Conservation (phyloP, 441 rosid species). For the Aleurites moluccanus region DNA sequence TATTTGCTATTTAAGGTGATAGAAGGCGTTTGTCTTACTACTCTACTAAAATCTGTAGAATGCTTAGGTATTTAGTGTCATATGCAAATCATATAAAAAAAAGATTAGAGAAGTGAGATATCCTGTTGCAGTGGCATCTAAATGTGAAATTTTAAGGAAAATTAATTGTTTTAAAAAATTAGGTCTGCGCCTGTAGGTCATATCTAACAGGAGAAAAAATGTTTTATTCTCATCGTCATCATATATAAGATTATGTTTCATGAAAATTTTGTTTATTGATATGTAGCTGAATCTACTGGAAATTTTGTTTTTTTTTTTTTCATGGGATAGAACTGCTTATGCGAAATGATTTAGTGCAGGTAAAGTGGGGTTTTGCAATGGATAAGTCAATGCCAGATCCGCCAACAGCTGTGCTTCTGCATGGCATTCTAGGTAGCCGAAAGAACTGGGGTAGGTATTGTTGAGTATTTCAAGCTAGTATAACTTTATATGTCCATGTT, state of each 20-base stretch:
- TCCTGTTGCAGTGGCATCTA: background rate
- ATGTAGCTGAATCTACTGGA: background rate
- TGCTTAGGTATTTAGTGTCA: background rate
- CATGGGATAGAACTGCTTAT: background rate
- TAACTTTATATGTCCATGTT: background rate
- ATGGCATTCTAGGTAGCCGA: slow-evolving; percentile 87
- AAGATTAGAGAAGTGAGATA: background rate
- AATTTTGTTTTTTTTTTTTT: background rate
- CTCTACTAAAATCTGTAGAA: background rate
- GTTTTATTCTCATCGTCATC: background rate
- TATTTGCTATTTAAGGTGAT: background rate
- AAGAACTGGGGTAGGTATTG: slow-evolving; percentile 83
- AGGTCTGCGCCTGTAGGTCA: background rate
- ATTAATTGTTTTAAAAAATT: background rate
- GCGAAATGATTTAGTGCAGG: slow-evolving; percentile 41
- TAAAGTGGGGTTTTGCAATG: slow-evolving; percentile 70
- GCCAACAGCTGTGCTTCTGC: slow-evolving; percentile 92
- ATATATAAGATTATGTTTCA: background rate
- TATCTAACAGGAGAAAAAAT: background rate
- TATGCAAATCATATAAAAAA: background rate
- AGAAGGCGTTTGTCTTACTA: background rate
- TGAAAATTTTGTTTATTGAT: background rate
- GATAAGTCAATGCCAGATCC: slow-evolving; percentile 78
- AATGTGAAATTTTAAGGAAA: background rate
- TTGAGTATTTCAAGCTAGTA: slow-evolving; percentile 1